Percentiles rank a stretch among this genome's conserved stretches.
Conservation (phyloP, 768 basidiomycete genomes). For the Collybiopsis confluens region DNA sequence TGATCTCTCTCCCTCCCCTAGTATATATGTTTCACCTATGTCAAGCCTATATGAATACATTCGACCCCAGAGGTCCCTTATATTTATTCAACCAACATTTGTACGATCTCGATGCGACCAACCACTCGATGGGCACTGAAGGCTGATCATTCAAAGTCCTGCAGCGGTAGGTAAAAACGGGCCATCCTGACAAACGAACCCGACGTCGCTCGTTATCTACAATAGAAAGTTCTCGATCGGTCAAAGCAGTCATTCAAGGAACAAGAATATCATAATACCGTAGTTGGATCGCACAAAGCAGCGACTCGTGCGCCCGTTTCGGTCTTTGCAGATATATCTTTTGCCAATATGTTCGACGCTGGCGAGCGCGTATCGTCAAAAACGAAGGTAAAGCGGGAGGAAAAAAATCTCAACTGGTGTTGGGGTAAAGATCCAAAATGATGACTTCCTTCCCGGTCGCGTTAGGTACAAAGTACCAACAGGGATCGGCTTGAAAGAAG, state of each 20-base stretch:
- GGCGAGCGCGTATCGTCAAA: neutral
- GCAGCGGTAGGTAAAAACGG: slow-evolving; percentile 33
- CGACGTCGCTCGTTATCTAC: slow-evolving; percentile 41
- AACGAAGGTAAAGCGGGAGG: no score
- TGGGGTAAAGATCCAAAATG: slow-evolving; percentile 55
- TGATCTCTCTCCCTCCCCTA: neutral
- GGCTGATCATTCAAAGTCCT: no score
- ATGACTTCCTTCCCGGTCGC: slow-evolving; percentile 57
- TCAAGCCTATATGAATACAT: slow-evolving; percentile 8
- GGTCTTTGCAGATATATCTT: slow-evolving; percentile 43
- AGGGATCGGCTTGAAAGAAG: slow-evolving; percentile 35
- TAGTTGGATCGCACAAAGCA: slow-evolving; percentile 52
- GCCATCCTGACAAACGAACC: slow-evolving; percentile 48
- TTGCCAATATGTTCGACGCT: slow-evolving; percentile 38
- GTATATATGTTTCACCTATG: neutral
- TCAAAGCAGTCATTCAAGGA: neutral
- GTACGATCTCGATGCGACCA: no score
- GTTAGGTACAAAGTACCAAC: slow-evolving; percentile 51
- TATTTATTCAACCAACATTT: neutral
- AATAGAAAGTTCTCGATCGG: neutral
- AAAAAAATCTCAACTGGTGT: no score
- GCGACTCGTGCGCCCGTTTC: slow-evolving; percentile 36
- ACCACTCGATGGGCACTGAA: no score
- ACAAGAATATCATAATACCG: slow-evolving; percentile 31
- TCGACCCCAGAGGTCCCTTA: slow-evolving; percentile 5